Conservation (phyloP, 2,329 filamentous ascomycete genomes). For the Aureobasidium sp. region DNA sequence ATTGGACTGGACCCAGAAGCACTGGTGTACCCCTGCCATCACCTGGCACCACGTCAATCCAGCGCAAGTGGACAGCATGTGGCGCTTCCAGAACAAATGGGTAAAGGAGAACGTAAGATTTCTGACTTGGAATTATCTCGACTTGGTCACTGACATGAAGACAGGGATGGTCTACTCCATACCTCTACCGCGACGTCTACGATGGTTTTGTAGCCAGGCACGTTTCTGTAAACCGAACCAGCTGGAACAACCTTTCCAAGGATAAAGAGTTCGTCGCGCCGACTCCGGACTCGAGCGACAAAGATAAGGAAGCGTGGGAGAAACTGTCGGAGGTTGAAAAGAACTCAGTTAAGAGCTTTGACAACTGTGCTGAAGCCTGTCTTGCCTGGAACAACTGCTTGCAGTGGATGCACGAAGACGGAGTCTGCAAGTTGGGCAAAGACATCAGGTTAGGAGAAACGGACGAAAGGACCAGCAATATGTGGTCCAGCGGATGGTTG, state of each 20-base stretch:
- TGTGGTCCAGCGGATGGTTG: conserved; percentile 30
- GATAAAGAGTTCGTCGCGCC: conserved; percentile 24
- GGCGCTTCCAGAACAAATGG: conserved; percentile 25
- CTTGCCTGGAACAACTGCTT: conserved; percentile 24
- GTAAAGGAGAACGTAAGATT: conserved; percentile 13
- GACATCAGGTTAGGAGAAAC: conserved; percentile 28
- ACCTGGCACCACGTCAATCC: conserved; percentile 30
- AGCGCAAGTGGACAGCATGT: conserved; percentile 25
- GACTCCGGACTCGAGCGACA: conserved; percentile 10
- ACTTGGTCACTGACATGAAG: neutral
- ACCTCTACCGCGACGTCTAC: conserved; percentile 29
- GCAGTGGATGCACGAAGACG: conserved; percentile 30
- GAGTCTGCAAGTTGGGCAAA: conserved; percentile 28
- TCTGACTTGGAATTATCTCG: neutral
- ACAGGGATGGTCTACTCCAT: conserved; percentile 28
- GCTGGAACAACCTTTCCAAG: conserved; percentile 30
- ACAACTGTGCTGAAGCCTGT: conserved; percentile 28
- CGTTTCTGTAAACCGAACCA: conserved; percentile 25
- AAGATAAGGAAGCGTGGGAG: conserved; percentile 20
- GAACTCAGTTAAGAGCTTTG: conserved; percentile 22
- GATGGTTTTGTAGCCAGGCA: conserved; percentile 28
- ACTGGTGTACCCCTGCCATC: conserved; percentile 39
- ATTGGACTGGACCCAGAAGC: conserved; percentile 32
- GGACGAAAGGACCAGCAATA: conserved; percentile 25
- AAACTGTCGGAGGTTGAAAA: conserved; percentile 23